phyloP scores from a whole-genome alignment of 495 filamentous ascomycete genomes.

The Xylaria grammica region DNA sequence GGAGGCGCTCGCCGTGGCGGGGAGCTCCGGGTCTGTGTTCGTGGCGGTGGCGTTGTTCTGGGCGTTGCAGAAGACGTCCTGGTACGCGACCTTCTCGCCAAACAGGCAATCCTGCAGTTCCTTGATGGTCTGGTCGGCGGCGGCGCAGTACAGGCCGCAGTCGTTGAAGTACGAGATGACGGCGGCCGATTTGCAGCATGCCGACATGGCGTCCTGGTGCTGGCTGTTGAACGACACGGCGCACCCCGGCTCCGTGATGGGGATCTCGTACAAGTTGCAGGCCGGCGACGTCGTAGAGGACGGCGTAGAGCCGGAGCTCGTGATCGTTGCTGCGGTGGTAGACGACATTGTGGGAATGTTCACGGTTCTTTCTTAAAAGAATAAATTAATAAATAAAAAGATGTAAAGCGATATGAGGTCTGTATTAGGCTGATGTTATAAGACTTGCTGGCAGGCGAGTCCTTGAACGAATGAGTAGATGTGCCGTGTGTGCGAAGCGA shows the following conservation, averaged over 20 bases:
- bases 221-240: constrained; percentile 44
- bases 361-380: not conserved
- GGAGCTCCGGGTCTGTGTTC: constrained; percentile 32
- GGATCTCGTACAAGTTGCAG: constrained; percentile 45
- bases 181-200: constrained; percentile 52
- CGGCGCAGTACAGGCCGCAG: constrained; percentile 59
- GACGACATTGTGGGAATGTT: not conserved
- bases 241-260: constrained; percentile 51
- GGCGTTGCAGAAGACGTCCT: constrained; percentile 48
- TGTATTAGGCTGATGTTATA: too few relatives aligned
- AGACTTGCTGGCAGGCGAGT: too few relatives aligned
- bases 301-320: not conserved
- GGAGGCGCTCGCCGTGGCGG: constrained; percentile 34
- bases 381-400: too few relatives aligned
- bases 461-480: not conserved
- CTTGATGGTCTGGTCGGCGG: constrained; percentile 46
- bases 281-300: constrained; percentile 35
- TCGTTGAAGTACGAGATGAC: constrained; percentile 50
- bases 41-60: constrained; percentile 48
- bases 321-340: not conserved
- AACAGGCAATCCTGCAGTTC: constrained; percentile 45
- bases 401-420: too few relatives aligned
- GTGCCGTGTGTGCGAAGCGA: not conserved
- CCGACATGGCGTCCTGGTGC: constrained; percentile 45
- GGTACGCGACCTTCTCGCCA: constrained; percentile 37